These are phyloP conservation scores for Daldinia grandis DNA, from an alignment of 495 filamentous ascomycete species.

Conservation along the genomic window DNA sequence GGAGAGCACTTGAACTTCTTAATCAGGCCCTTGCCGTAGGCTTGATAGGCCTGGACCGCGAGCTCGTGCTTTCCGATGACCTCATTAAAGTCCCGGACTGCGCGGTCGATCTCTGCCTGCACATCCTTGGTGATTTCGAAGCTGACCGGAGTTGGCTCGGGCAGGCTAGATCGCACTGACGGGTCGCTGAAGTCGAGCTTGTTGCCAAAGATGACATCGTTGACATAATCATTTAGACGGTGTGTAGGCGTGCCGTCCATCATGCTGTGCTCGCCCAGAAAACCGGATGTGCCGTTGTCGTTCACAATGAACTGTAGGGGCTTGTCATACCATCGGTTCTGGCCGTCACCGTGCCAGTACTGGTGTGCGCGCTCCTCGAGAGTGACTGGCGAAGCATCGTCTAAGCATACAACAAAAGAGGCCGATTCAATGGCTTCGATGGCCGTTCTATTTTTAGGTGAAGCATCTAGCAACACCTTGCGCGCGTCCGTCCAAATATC, in stretches of 20 bases:
- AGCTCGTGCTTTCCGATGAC: slow-evolving; percentile 90
- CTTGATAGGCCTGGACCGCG: slow-evolving; percentile 91
- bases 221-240: slow-evolving; percentile 92
- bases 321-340: slow-evolving; percentile 98
- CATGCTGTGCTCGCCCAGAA: slow-evolving; percentile 99
- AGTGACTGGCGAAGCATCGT: slow-evolving; percentile 91
- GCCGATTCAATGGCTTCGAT: slow-evolving; percentile 87
- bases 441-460: slow-evolving; percentile 76
- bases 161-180: slow-evolving; percentile 78
- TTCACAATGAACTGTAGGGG: slow-evolving; percentile 97
- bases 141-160: slow-evolving; percentile 77
- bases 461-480: slow-evolving; percentile 74
- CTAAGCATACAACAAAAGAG: slow-evolving; percentile 92
- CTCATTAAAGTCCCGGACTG: slow-evolving; percentile 75
- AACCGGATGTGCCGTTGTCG: slow-evolving; percentile 97
- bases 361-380: slow-evolving; percentile 93
- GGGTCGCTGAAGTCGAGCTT: slow-evolving; percentile 86
- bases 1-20: slow-evolving; percentile 99
- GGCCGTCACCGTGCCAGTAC: slow-evolving; percentile 98
- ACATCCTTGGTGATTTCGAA: slow-evolving; percentile 80
- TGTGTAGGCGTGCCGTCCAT: slow-evolving; percentile 99
- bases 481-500: slow-evolving; percentile 92
- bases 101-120: slow-evolving; percentile 76
- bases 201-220: slow-evolving; percentile 87
- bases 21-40: slow-evolving; percentile 97